These are phyloP conservation scores for Candida takata DNA, from an alignment of 805 yeast species.

Conservation along the genomic window DNA sequence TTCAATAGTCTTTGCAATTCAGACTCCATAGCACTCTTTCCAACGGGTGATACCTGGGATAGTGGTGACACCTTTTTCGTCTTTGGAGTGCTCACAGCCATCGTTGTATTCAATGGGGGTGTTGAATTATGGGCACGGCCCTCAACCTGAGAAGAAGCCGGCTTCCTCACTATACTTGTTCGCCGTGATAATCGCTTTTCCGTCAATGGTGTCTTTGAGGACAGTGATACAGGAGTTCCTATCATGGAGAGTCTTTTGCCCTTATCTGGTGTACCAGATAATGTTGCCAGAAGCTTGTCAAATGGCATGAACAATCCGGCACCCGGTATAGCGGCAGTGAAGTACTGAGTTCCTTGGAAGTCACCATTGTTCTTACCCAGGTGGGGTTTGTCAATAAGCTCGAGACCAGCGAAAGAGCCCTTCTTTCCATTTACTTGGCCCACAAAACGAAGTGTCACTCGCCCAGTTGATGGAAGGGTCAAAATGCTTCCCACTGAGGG, in stretches of 20 bases:
- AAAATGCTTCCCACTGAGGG: conserved; percentile 16
- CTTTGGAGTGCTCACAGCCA: background rate
- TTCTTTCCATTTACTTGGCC: conserved; percentile 68
- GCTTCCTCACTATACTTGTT: background rate
- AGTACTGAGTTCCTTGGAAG: conserved; percentile 65
- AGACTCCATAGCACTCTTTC: conserved; percentile 8
- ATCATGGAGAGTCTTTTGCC: conserved; percentile 4
- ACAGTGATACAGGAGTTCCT: conserved; percentile 5
- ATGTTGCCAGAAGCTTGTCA: conserved; percentile 28
- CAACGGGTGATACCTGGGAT: background rate
- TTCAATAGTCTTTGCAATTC: conserved; percentile 17
- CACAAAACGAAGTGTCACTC: conserved; percentile 59
- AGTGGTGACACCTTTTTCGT: background rate
- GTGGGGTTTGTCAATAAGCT: conserved; percentile 51
- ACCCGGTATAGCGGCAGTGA: conserved; percentile 52
- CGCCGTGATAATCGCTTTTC: too few relatives aligned
- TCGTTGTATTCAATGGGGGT: conserved; percentile 4
- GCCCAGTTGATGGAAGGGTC: conserved; percentile 60
- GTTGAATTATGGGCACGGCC: conserved; percentile 6
- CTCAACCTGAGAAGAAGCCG: conserved; percentile 2
- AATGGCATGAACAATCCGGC: conserved; percentile 73
- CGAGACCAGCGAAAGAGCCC: conserved; percentile 85
- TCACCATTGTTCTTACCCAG: conserved; percentile 86
- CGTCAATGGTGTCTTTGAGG: background rate
- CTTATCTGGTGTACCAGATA: background rate